Conservation (phyloP, 805 yeast genomes). For the Yamadazyma philogaea region DNA sequence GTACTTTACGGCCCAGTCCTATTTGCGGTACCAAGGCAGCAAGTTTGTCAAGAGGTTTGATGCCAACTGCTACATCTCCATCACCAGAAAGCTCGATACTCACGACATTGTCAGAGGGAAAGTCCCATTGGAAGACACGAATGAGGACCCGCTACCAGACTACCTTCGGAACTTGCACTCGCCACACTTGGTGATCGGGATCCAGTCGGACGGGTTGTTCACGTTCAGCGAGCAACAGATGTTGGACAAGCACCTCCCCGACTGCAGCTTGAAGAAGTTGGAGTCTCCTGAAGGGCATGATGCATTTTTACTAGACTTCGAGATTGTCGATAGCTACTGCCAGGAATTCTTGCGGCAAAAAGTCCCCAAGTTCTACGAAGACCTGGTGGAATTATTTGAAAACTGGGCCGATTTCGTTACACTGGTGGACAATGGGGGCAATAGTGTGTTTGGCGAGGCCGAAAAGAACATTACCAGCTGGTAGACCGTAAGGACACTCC, state of each 20-base stretch:
- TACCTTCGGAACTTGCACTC: conserved; percentile 60
- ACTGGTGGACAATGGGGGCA: conserved; percentile 44
- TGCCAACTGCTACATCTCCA: conserved; percentile 94
- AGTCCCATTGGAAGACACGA: conserved; percentile 23
- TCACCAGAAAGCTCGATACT: conserved; percentile 90
- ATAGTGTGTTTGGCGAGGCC: conserved; percentile 87
- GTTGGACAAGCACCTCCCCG: conserved; percentile 70
- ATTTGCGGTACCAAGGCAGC: conserved; percentile 88
- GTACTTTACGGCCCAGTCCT: conserved; percentile 92
- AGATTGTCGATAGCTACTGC: conserved; percentile 69
- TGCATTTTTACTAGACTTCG: conserved; percentile 89
- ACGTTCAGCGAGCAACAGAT: conserved; percentile 89
- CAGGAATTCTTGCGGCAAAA: conserved; percentile 59
- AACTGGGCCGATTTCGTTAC: conserved; percentile 42
- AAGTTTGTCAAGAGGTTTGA: conserved; percentile 89
- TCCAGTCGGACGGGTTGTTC: conserved; percentile 88
- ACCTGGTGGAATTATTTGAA: conserved; percentile 38
- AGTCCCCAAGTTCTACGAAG: conserved; percentile 56
- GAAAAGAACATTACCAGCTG: conserved; percentile 86
- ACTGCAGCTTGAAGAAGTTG: conserved; percentile 64
- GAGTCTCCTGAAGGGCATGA: conserved; percentile 97
- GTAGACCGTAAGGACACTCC: conserved; percentile 36
- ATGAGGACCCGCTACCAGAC: conserved; percentile 36
- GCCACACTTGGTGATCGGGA: conserved; percentile 85
- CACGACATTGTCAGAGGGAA: conserved; percentile 89